A percentile compares a stretch with the other conserved stretches of the same genome.
Evolutionary conservation across 2,329 filamentous ascomycete species (phyloP).

Genomic region (Colletotrichum eleusines): DNA sequence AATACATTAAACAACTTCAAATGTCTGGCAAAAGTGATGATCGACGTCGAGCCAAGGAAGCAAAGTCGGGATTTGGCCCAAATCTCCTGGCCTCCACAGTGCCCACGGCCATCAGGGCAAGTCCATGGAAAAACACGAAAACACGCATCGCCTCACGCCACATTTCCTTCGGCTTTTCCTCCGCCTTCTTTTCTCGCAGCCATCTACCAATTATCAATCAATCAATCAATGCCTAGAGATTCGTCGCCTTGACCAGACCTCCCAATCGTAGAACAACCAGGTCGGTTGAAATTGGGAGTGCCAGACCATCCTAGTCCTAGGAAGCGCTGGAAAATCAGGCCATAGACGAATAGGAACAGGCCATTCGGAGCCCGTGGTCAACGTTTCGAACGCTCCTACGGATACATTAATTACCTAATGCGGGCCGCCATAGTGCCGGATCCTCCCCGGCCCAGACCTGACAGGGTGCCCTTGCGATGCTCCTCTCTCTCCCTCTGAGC

Average conservation of each 20-base stretch:
- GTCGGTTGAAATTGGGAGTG: conserved; percentile 18
- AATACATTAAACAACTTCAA: conserved; percentile 1
- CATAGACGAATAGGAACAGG: conserved; percentile 11
- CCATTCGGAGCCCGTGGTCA: conserved; percentile 10
- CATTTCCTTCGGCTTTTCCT: conserved; percentile 2
- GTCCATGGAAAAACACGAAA: conserved; percentile 11
- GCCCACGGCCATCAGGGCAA: neutral
- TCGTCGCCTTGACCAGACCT: conserved; percentile 1
- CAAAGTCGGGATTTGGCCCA: conserved; percentile 20
- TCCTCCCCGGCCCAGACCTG: neutral
- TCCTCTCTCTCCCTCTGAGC: neutral
- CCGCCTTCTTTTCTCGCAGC: neutral
- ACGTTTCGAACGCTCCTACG: neutral
- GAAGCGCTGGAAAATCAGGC: neutral
- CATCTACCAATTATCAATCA: neutral
- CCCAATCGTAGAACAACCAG: neutral
- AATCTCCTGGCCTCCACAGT: neutral
- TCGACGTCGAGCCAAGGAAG: conserved; percentile 13
- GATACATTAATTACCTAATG: neutral
- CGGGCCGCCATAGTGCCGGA: neutral
- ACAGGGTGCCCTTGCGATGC: conserved; percentile 14
- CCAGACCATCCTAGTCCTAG: conserved; percentile 14
- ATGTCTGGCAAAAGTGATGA: conserved; percentile 6
- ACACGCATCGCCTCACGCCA: conserved; percentile 19
- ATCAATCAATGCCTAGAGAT: too few relatives aligned